Evolutionary conservation across 306 rosid genomes (phyloP), one percentile per base, ranked within the genome.

Genomic region (Lathyrus sativus): DNA sequence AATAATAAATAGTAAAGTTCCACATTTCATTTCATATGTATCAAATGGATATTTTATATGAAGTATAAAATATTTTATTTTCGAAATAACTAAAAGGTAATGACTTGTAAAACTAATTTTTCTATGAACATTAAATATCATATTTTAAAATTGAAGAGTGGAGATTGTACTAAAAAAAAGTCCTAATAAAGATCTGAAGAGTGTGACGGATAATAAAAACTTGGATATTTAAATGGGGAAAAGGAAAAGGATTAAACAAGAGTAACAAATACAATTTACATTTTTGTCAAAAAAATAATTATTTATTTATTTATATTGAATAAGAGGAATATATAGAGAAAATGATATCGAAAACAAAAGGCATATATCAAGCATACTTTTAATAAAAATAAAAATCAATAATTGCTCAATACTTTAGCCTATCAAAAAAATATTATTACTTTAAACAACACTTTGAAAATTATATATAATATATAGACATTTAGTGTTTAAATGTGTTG

Each of bases 261-360:
- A 45, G 14, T 45, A 4, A 45, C 13, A 42, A 45, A 45, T n/a
- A 45, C 2, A 45, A 12, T 44, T 45, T 1, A 13, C 7, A 13
- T 5, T 46, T 46, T 7, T 14, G 7, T n/a, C 22, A 7, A 13
- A 46, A 45, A 46, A 46, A 45, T 5, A 13, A 46, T 46, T 46
- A 5, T 5, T 46, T 46, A 46, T 46, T 46, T 46, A 17, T 50
- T 9, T 50, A 8, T 50, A 18, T 18, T 50, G 9, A 50, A 19
- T 9, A 18, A 19, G 7, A 50, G 29, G 57, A 26, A 9, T 56
- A 56, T 12, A 29, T 28, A 26, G 8, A 56, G 62, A 12, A 50
- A 24, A 50, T 56, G 13, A 56, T 29, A 56, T 56, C 18, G 3
- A 56, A 56, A 56, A 56, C 62, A 56, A 56, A 53, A 56, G 62